Evolutionary conservation across 164 flowering plant species (phyloP).

Genomic region (Kingdonia uniflora): DNA sequence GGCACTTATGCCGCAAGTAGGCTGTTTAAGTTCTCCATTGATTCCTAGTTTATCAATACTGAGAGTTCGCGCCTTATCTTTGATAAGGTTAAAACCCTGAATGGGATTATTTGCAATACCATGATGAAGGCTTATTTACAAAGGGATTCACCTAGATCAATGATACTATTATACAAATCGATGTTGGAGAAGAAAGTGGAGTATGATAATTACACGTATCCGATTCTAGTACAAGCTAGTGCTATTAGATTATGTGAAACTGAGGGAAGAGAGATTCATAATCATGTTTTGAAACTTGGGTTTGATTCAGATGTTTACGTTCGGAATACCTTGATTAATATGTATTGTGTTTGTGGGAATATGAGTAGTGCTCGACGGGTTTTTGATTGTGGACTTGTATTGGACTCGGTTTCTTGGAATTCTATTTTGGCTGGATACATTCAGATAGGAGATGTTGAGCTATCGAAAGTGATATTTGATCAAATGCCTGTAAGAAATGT

Average conservation of each 20-base stretch:
- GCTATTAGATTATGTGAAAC: conserved; percentile 5
- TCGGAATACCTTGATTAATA: conserved; percentile 25
- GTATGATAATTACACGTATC: conserved; percentile 29
- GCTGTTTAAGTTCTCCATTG: conserved; percentile 22
- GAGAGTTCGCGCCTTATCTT: conserved; percentile 19
- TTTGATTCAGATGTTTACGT: conserved; percentile 29
- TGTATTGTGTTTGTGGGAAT: conserved; percentile 30
- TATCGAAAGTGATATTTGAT: conserved; percentile 17
- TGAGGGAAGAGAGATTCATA: conserved; percentile 32
- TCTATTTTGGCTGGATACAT: conserved; percentile 34
- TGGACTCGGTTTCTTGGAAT: conserved; percentile 36
- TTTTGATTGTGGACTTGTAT: conserved; percentile 24
- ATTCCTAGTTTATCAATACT: conserved; percentile 17
- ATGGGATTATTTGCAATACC: conserved; percentile 35
- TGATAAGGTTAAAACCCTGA: conserved; percentile 18
- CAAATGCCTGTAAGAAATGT: conserved; percentile 23
- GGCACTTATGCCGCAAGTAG: conserved; percentile 36
- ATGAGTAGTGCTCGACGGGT: conserved; percentile 20
- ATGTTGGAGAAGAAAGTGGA: conserved; percentile 19
- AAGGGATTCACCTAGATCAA: conserved; percentile 5
- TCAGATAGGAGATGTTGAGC: conserved; percentile 21
- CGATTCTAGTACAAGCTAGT: conserved; percentile 23
- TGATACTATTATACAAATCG: conserved; percentile 18
- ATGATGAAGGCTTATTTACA: conserved; percentile 26
- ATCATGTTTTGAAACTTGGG: conserved; percentile 31